phyloP scores from a whole-genome alignment of 164 flowering plant species.

The Nymphaea colorata region DNA sequence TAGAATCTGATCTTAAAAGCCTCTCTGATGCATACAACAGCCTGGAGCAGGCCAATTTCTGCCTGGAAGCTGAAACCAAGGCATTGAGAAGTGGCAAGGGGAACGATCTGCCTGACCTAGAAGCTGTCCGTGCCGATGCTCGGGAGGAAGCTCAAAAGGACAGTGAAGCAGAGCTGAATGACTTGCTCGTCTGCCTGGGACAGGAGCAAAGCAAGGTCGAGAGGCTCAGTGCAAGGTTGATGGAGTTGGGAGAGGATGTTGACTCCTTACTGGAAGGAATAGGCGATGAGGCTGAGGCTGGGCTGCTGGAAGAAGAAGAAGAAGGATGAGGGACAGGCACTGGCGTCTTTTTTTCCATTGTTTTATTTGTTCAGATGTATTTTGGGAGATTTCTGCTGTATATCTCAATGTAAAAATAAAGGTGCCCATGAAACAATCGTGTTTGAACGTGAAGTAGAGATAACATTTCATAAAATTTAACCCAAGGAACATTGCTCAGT shows the following conservation, averaged over 20 bases:
- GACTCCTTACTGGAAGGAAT: slow-evolving; percentile 81
- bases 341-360: background rate
- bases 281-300: slow-evolving; percentile 56
- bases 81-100: slow-evolving; percentile 39
- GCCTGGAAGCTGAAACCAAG: slow-evolving; percentile 57
- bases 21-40: slow-evolving; percentile 89
- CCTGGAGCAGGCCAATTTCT: slow-evolving; percentile 69
- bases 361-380: background rate
- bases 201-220: slow-evolving; percentile 97
- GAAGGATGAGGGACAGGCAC: slow-evolving; percentile 17
- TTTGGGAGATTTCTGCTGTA: background rate
- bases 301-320: slow-evolving; percentile 38
- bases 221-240: slow-evolving; percentile 54
- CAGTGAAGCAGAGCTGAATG: slow-evolving; percentile 80
- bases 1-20: slow-evolving; percentile 75
- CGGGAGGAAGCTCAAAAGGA: slow-evolving; percentile 89
- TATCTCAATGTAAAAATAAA: background rate
- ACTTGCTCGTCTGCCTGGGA: slow-evolving; percentile 86
- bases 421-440: background rate
- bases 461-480: too few species aligned
- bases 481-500: too few species aligned
- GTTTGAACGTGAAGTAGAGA: background rate
- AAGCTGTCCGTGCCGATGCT: slow-evolving; percentile 59
- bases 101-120: slow-evolving; percentile 28
- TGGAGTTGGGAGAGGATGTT: slow-evolving; percentile 84